Evolutionary conservation across 2,329 filamentous ascomycete genomes (phyloP).

Genomic region (Penicillium sp.): DNA sequence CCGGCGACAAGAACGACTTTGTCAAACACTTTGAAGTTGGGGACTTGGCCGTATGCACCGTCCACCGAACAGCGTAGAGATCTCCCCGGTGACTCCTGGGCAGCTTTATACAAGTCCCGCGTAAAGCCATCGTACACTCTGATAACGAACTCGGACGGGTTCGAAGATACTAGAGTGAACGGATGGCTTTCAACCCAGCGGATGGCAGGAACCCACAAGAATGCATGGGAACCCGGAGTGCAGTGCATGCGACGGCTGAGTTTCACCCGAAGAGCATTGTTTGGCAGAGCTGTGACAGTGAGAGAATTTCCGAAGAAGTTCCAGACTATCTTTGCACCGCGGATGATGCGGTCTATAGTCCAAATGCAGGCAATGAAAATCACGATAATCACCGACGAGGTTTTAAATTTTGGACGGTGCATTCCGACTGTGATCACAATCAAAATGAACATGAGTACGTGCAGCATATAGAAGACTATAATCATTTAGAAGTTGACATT

Average conservation of each 20-base stretch:
- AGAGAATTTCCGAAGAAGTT: slow-evolving; percentile 10
- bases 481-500: background rate
- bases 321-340: slow-evolving; percentile 8
- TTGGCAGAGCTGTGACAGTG: slow-evolving; percentile 1
- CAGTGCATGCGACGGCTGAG: background rate
- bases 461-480: slow-evolving; percentile 13
- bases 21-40: slow-evolving; percentile 5
- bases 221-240: background rate
- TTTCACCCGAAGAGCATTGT: slow-evolving; percentile 2
- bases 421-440: slow-evolving; percentile 11
- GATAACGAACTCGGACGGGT: slow-evolving; percentile 3
- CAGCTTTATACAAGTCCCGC: background rate
- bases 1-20: slow-evolving; percentile 5
- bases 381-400: slow-evolving; percentile 6
- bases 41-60: slow-evolving; percentile 4
- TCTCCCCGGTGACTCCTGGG: background rate
- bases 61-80: slow-evolving; percentile 4
- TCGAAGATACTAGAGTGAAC: slow-evolving; percentile 1
- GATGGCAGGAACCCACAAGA: slow-evolving; percentile 5
- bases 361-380: slow-evolving; percentile 12
- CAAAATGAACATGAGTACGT: slow-evolving; percentile 10
- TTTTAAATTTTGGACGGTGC: slow-evolving; percentile 12
- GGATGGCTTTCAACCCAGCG: slow-evolving; percentile 7
- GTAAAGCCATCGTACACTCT: slow-evolving; percentile 8
- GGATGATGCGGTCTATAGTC: slow-evolving; percentile 7